Conservation (phyloP, 495 filamentous ascomycete species). For the Aspergillus cavernicola region DNA sequence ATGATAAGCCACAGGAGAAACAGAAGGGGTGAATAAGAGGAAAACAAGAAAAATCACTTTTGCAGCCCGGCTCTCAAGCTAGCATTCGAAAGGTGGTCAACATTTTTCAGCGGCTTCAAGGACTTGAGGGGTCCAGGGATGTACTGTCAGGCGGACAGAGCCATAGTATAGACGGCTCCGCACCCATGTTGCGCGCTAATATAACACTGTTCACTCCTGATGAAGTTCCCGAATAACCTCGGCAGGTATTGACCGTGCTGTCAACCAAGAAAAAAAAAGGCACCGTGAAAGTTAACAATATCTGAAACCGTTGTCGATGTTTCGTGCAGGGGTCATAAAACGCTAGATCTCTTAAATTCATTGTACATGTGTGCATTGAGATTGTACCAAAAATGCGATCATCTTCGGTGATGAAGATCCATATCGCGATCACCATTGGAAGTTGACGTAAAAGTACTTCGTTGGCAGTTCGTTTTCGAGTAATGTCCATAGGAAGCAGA, state of each 20-base stretch:
- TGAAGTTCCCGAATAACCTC: slow-evolving; percentile 50
- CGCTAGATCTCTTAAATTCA: slow-evolving; percentile 70
- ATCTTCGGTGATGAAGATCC: slow-evolving; percentile 69
- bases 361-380: slow-evolving; percentile 79
- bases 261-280: slow-evolving; percentile 39
- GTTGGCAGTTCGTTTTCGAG: slow-evolving; percentile 50
- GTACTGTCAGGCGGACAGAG: slow-evolving; percentile 49
- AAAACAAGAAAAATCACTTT: slow-evolving; percentile 29
- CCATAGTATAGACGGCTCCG: slow-evolving; percentile 39
- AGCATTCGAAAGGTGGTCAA: slow-evolving; percentile 41
- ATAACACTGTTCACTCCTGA: slow-evolving; percentile 42
- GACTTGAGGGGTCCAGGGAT: slow-evolving; percentile 48
- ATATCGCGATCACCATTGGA: slow-evolving; percentile 52
- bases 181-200: slow-evolving; percentile 23
- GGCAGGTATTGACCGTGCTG: slow-evolving; percentile 39
- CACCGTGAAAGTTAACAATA: slow-evolving; percentile 57
- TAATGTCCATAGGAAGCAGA: slow-evolving; percentile 43
- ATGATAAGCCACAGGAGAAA: slow-evolving; percentile 14
- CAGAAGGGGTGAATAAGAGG: slow-evolving; percentile 16
- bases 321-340: slow-evolving; percentile 57
- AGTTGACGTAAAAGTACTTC: slow-evolving; percentile 48
- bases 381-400: slow-evolving; percentile 74
- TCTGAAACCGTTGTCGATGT: slow-evolving; percentile 47
- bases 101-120: slow-evolving; percentile 52
- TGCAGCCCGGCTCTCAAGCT: slow-evolving; percentile 42